Conservation (phyloP, 108 stramenopile genomes). For the Hondaea fermentalgiana region DNA sequence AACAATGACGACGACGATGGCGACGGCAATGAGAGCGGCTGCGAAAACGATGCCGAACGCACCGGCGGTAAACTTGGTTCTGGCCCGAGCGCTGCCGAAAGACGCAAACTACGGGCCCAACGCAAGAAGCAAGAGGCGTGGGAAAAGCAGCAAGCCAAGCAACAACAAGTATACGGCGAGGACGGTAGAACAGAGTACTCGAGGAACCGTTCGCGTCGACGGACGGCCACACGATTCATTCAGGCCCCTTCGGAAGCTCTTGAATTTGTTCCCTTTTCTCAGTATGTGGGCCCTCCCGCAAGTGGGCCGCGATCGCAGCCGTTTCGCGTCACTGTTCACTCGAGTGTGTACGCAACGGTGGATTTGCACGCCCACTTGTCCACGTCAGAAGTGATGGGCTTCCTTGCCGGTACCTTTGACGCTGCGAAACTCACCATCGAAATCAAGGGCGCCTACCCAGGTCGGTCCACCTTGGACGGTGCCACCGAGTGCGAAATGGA, state of each 20-base stretch:
- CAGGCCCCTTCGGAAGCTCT: background rate
- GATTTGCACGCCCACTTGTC: slow-evolving; percentile 58
- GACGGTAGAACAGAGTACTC: slow-evolving; percentile 10
- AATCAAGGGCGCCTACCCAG: background rate
- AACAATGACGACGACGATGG: background rate
- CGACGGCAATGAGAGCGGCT: background rate
- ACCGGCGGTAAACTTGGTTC: background rate
- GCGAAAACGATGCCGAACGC: background rate
- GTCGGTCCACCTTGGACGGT: slow-evolving; percentile 34
- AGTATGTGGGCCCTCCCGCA: background rate
- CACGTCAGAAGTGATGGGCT: slow-evolving; percentile 56
- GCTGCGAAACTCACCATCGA: slow-evolving; percentile 38
- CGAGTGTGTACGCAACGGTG: slow-evolving; percentile 9
- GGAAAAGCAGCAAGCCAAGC: background rate
- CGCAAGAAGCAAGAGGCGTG: background rate
- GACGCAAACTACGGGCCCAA: background rate
- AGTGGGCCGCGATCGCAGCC: background rate
- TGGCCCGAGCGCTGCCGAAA: background rate
- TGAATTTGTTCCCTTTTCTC: background rate
- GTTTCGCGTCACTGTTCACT: background rate
- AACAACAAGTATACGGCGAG: background rate
- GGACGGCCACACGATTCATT: background rate
- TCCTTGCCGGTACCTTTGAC: slow-evolving; percentile 55
- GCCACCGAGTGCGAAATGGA: slow-evolving; percentile 62
- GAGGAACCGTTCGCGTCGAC: background rate